Evolutionary conservation across 192 early-diverging fungal genomes (phyloP).

Genomic region (Coemansia furcata): DNA sequence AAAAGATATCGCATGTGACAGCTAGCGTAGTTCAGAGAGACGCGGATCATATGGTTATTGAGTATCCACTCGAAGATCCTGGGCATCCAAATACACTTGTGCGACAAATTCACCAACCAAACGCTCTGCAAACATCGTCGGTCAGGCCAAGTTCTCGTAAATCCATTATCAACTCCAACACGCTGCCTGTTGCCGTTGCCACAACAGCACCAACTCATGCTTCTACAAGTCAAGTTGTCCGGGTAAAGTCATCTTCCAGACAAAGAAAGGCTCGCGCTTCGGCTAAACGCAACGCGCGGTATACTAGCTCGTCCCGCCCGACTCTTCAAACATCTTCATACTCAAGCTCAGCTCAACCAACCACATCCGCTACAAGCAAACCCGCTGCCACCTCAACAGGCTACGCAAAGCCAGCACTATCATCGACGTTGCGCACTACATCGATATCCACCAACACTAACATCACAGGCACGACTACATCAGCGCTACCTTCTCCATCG

Average conservation of each 20-base stretch:
- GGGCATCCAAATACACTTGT: not conserved
- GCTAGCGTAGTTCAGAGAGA: not conserved
- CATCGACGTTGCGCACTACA: not conserved
- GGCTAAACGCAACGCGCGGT: not conserved
- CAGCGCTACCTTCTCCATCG: too few species aligned
- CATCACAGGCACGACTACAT: too few species aligned
- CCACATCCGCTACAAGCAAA: not conserved
- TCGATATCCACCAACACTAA: too few species aligned
- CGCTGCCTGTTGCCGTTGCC: not conserved
- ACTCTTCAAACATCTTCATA: not conserved
- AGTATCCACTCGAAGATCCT: slow-evolving; percentile 11
- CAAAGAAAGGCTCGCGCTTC: not conserved
- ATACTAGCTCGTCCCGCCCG: not conserved
- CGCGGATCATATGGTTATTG: slow-evolving; percentile 7
- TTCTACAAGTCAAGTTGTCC: not conserved
- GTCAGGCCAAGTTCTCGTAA: not conserved
- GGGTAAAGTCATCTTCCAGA: not conserved
- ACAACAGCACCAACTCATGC: not conserved
- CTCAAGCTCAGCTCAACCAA: not conserved
- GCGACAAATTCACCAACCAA: not conserved
- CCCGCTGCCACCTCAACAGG: not conserved
- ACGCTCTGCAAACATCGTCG: not conserved
- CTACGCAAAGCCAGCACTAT: not conserved
- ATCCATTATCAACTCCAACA: not conserved
- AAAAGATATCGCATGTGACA: not conserved